Evolutionary conservation across 2,329 filamentous ascomycete species (phyloP).

Genomic region (Penicillium concentricum): DNA sequence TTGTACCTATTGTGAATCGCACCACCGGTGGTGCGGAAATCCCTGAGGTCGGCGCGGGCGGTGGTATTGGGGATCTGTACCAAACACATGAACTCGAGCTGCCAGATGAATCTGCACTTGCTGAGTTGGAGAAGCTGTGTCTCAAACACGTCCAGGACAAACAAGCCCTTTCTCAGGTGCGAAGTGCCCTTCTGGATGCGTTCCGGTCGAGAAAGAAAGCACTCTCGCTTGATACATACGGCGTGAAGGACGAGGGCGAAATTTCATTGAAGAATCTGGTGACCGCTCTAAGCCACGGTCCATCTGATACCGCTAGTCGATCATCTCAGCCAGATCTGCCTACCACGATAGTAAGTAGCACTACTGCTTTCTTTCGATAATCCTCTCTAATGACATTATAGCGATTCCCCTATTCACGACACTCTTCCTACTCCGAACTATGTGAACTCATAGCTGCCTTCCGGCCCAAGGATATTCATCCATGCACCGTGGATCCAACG

Average conservation of each 20-base stretch:
- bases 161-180: slow-evolving; percentile 27
- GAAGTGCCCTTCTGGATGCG: slow-evolving; percentile 32
- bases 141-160: slow-evolving; percentile 37
- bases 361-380: background rate
- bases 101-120: slow-evolving; percentile 48
- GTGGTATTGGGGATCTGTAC: slow-evolving; percentile 73
- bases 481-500: slow-evolving; percentile 69
- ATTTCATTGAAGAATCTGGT: slow-evolving; percentile 40
- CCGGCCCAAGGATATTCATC: slow-evolving; percentile 72
- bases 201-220: slow-evolving; percentile 34
- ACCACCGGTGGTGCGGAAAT: slow-evolving; percentile 58
- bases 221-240: slow-evolving; percentile 40
- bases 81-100: slow-evolving; percentile 66
- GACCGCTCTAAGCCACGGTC: slow-evolving; percentile 30
- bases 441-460: slow-evolving; percentile 68
- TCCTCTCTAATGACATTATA: slow-evolving; percentile 17
- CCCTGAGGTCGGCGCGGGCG: slow-evolving; percentile 72
- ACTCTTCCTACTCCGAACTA: slow-evolving; percentile 82
- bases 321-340: slow-evolving; percentile 18
- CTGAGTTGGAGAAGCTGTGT: slow-evolving; percentile 56
- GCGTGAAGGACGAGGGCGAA: slow-evolving; percentile 37
- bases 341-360: slow-evolving; percentile 37
- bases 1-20: slow-evolving; percentile 74
- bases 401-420: slow-evolving; percentile 81
- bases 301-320: background rate